Evolutionary conservation across 2,329 filamentous ascomycete species (phyloP), one percentile per base, ranked within the genome.

Genomic region (Colletotrichum spaethianum): DNA sequence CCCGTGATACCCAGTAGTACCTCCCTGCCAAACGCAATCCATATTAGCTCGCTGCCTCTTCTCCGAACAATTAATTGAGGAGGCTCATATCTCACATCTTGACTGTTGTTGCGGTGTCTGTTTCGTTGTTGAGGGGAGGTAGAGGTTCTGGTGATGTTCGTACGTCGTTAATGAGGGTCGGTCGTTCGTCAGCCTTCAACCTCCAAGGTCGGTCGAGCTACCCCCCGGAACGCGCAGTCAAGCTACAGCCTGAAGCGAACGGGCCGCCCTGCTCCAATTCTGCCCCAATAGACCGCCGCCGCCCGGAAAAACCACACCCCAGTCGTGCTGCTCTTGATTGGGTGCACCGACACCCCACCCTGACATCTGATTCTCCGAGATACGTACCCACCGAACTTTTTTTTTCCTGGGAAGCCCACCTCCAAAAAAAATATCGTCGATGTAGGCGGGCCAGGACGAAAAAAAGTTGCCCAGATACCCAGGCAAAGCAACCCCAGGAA

Each of bases 1-100:
- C 96, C 97, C 73, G 96, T 98, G 84, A 99, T 98, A 80, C 96
- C 96, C 78, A 99, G 90, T 82, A 99, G 90, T 83, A 98, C 94
- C 91, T 99, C 96, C 96, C 95, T 98, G 73, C 26, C 61, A 46
- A 50, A 55, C 59, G 53, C 53, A 48, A 53, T 63, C 28, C 36
- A 52, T 16, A 44, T 73, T 65, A 76, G 73, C 70, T 74, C 60
- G 44, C 61, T 73, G 72, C 73, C 44, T 73, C 50, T 59, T 53
- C 44, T 44, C 53, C 28, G 38, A 53, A 50, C 52, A 63, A 64
- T 42, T 33, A 53, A 26, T 6, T 26, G 28, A 12, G 16, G 5
- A 16, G 44, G 59, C 56, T 69, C 40, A 20, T 23, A 50, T 56
- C 79, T 65, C 75, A 81, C 80, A 81, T 81, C 31, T 76, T 80